Evolutionary conservation across 768 basidiomycete genomes (phyloP).

Genomic region (Mrakia blollopis): DNA sequence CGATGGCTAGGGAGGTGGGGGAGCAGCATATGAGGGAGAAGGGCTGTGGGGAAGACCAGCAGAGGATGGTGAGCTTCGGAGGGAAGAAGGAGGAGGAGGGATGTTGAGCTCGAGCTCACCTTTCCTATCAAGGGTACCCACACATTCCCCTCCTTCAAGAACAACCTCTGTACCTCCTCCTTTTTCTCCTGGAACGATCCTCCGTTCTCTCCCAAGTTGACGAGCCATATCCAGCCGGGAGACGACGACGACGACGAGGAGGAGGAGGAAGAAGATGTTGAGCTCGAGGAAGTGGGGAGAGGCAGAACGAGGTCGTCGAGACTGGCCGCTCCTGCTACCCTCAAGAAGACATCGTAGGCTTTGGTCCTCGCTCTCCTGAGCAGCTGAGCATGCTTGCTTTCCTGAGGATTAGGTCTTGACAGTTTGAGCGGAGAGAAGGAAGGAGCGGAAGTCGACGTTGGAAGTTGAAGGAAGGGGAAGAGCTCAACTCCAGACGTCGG

Average conservation of each 20-base stretch:
- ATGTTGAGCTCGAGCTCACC: not conserved
- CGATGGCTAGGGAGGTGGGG: not conserved
- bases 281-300: too few species aligned
- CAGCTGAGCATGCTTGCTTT: not conserved
- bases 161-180: not conserved
- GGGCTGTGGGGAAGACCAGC: not conserved
- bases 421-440: not conserved
- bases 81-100: not conserved
- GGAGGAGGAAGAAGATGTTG: not conserved
- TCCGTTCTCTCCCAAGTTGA: slow-evolving; percentile 29
- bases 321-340: not conserved
- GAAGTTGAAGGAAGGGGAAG: too few species aligned
- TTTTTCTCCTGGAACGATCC: slow-evolving; percentile 11
- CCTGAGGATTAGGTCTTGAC: not conserved
- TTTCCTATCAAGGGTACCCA: slow-evolving; percentile 28
- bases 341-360: slow-evolving; percentile 27
- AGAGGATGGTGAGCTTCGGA: not conserved
- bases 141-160: not conserved
- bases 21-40: slow-evolving; percentile 28
- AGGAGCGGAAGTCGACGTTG: not conserved
- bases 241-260: not conserved
- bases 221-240: slow-evolving; percentile 26
- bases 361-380: slow-evolving; percentile 6
- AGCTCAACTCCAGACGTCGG: too few species aligned
- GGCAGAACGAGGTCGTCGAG: slow-evolving; percentile 27